These are phyloP conservation scores for Ophiostoma himal-ulmi DNA, from an alignment of 2,329 filamentous ascomycete species.

Conservation along the genomic window DNA sequence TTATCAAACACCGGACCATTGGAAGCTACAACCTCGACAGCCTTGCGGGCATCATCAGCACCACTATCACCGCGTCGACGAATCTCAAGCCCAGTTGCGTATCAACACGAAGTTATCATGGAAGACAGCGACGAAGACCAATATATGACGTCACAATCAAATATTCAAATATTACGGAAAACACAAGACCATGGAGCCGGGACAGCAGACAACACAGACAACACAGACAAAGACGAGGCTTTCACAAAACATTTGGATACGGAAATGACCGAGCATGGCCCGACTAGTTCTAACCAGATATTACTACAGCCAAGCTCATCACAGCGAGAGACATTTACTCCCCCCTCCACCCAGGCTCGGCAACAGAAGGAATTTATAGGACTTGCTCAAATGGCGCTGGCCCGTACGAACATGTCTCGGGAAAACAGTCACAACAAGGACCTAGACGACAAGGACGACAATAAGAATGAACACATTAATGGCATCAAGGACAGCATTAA, in stretches of 20 bases:
- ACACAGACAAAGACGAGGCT: neutral
- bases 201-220: neutral
- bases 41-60: neutral
- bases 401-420: neutral
- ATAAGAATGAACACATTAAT: neutral
- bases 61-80: neutral
- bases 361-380: neutral
- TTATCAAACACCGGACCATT: neutral
- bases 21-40: neutral
- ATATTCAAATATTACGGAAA: neutral
- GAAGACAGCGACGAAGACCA: conserved; percentile 11
- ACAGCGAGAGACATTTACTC: neutral
- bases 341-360: no score
- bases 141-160: neutral
- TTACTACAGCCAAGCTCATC: neutral
- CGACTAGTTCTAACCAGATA: neutral
- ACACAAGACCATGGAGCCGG: neutral
- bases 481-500: neutral
- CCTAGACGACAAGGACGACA: neutral
- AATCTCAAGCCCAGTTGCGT: neutral
- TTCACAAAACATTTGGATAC: neutral
- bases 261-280: neutral
- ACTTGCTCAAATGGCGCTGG: neutral
- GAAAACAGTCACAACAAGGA: neutral
- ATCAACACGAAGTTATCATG: neutral